A percentile compares a stretch with the other conserved stretches of the same genome.
These are phyloP conservation scores for Pichia cactophila DNA, from an alignment of 1,139 yeast genomes.

Conservation along the genomic window DNA sequence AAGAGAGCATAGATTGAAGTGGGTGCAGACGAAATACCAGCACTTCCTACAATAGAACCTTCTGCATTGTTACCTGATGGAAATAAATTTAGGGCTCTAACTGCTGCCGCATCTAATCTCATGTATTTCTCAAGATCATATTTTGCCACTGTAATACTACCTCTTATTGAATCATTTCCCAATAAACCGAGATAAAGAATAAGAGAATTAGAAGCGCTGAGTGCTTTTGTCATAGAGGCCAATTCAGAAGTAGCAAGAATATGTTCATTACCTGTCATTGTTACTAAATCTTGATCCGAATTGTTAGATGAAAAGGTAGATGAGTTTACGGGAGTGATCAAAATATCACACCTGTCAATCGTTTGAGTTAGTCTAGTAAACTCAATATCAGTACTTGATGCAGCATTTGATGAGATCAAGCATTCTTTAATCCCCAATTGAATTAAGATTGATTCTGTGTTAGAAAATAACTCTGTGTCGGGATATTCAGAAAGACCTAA, in stretches of 20 bases:
- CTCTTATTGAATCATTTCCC: conserved; percentile 46
- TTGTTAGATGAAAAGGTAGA: conserved; percentile 53
- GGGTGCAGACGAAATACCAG: conserved; percentile 29
- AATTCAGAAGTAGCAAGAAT: conserved; percentile 54
- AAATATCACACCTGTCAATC: conserved; percentile 68
- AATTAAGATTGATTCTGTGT: conserved; percentile 74
- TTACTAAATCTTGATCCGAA: conserved; percentile 65
- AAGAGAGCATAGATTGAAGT: conserved; percentile 74
- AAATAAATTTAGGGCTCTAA: conserved; percentile 78
- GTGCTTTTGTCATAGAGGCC: conserved; percentile 30
- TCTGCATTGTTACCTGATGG: conserved; percentile 39
- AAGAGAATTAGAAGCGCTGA: conserved; percentile 55
- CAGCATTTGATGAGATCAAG: conserved; percentile 40
- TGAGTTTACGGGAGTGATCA: conserved; percentile 52
- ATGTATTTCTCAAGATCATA: conserved; percentile 72
- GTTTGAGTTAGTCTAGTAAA: conserved; percentile 48
- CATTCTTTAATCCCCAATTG: conserved; percentile 89
- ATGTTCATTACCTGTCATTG: conserved; percentile 51
- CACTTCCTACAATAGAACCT: conserved; percentile 9
- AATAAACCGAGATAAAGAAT: conserved; percentile 58
- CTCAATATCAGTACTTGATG: conserved; percentile 35
- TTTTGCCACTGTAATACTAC: conserved; percentile 46
- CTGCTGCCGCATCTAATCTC: conserved; percentile 87
- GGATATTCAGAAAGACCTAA: conserved; percentile 73
- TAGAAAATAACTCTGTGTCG: conserved; percentile 82